Conservation (phyloP, 305 asterid genomes). For the Stenogyne calaminthoides region DNA sequence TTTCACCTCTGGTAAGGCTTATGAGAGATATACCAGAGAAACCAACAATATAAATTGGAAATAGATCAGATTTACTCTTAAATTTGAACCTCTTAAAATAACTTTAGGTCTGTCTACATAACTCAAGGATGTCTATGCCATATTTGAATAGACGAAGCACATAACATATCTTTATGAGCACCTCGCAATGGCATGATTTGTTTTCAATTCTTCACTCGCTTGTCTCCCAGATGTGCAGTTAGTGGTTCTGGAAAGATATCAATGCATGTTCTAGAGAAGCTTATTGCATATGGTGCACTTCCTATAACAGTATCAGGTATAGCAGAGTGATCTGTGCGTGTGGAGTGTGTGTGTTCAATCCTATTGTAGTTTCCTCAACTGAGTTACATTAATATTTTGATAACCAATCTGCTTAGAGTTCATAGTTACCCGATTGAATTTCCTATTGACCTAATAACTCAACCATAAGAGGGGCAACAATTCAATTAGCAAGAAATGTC, state of each 20-base stretch:
- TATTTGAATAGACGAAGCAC: slow-evolving; percentile 20
- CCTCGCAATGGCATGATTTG: slow-evolving; percentile 16
- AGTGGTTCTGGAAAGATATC: slow-evolving; percentile 99
- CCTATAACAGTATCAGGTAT: slow-evolving; percentile 94
- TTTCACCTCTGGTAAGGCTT: background rate
- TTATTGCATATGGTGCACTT: slow-evolving; percentile 87
- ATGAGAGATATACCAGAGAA: slow-evolving; percentile 4
- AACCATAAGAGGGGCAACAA: background rate
- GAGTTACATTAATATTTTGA: background rate
- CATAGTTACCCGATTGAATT: slow-evolving; percentile 1
- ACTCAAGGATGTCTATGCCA: slow-evolving; percentile 13
- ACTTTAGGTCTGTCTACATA: slow-evolving; percentile 19
- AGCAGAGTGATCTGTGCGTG: background rate
- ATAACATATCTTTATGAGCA: background rate
- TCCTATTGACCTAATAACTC: background rate
- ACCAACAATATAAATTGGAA: slow-evolving; percentile 18
- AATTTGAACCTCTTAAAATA: slow-evolving; percentile 8
- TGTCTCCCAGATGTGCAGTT: slow-evolving; percentile 80
- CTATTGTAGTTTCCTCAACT: slow-evolving; percentile 14
- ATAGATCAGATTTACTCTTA: background rate
- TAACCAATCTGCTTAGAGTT: slow-evolving; percentile 12
- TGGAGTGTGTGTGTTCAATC: background rate
- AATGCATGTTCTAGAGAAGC: slow-evolving; percentile 97
- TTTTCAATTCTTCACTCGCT: slow-evolving; percentile 27
- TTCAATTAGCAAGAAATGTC: background rate